These are phyloP conservation scores for Saccharomyces hybrid DNA, from an alignment of 1,139 yeast species.

Conservation along the genomic window DNA sequence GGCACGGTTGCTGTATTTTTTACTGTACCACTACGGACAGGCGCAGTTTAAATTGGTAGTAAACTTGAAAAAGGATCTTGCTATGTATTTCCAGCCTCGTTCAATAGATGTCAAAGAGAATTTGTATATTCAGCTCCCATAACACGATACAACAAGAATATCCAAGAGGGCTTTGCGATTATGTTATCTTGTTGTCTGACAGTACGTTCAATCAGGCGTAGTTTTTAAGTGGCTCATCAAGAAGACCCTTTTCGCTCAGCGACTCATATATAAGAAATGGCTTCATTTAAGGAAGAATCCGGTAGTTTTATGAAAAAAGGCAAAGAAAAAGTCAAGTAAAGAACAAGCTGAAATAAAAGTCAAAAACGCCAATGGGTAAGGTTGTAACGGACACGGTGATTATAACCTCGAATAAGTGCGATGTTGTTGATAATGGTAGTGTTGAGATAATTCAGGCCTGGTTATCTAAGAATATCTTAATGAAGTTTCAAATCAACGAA, in stretches of 20 bases:
- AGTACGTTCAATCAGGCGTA: background rate
- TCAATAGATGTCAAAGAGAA: background rate
- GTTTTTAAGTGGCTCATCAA: background rate
- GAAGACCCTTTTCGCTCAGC: background rate
- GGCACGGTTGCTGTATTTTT: background rate
- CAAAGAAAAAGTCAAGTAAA: background rate
- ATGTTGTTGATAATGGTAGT: conserved; percentile 5
- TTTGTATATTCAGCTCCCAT: background rate
- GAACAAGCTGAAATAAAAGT: background rate
- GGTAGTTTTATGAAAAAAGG: background rate
- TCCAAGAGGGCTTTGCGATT: background rate
- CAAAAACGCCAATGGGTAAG: background rate
- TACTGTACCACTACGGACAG: background rate
- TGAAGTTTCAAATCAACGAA: conserved; percentile 5
- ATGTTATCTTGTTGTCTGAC: background rate
- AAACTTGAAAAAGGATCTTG: background rate
- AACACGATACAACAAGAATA: background rate
- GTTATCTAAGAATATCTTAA: conserved; percentile 9
- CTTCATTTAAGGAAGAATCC: background rate
- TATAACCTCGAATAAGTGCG: conserved; percentile 8
- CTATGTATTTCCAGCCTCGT: background rate
- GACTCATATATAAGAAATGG: background rate
- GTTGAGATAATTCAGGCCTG: conserved; percentile 6
- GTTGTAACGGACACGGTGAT: conserved; percentile 14
- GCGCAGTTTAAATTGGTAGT: background rate